Percentiles rank a stretch among this genome's conserved stretches.
These are phyloP conservation scores for Magnolia kwangsiensis DNA, from an alignment of 164 flowering plant genomes.

Conservation along the genomic window DNA sequence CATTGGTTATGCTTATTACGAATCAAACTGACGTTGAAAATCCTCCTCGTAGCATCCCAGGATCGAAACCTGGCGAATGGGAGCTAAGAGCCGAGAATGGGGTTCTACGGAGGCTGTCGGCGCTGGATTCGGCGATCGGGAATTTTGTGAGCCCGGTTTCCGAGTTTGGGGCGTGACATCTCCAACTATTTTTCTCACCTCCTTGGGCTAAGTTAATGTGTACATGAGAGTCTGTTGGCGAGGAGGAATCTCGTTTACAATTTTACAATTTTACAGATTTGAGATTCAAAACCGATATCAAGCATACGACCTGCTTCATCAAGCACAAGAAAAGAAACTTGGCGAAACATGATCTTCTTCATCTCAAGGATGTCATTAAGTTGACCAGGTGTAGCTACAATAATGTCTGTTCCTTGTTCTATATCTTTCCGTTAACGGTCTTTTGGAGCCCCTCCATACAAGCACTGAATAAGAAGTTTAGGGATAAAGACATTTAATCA, in stretches of 20 bases:
- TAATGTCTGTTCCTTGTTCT: constrained; percentile 81
- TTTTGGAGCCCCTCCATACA: constrained; percentile 95
- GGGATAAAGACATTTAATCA: not conserved
- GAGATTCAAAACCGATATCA: constrained; percentile 98
- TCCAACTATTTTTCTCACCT: constrained; percentile 84
- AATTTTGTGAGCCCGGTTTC: no score
- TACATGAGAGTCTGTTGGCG: constrained; percentile 92
- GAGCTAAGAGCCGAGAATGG: no score
- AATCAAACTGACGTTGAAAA: no score
- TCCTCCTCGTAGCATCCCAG: no score
- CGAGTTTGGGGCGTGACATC: no score
- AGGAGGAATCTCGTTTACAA: constrained; percentile 85
- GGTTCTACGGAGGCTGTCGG: no score
- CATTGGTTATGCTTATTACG: no score
- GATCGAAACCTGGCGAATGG: no score
- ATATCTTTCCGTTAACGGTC: constrained; percentile 72
- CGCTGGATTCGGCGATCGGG: no score
- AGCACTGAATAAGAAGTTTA: constrained; percentile 45
- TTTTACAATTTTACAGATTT: constrained; percentile 89
- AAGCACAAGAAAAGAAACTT: constrained; percentile 85
- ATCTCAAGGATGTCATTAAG: constrained; percentile 89
- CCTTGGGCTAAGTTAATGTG: constrained; percentile 98
- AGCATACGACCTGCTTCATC: constrained; percentile 99
- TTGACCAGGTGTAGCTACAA: constrained; percentile 96
- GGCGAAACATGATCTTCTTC: constrained; percentile 70